Evolutionary conservation across 108 stramenopile species (phyloP).

Genomic region (Schizochytrium sp.): DNA sequence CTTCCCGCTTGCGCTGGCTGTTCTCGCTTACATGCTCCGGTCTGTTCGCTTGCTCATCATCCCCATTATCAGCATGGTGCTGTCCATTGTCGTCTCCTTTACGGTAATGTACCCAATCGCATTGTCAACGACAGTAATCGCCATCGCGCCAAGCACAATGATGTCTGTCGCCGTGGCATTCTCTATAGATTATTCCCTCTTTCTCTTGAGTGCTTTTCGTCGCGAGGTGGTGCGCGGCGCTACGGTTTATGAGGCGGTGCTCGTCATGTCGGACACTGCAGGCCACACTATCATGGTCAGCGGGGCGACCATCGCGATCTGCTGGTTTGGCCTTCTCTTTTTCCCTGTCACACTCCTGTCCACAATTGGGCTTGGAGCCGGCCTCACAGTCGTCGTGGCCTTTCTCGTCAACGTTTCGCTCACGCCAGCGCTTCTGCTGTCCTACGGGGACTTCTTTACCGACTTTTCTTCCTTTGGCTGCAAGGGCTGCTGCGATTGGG

Average conservation of each 20-base stretch:
- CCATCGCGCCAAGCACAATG: background rate
- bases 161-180: background rate
- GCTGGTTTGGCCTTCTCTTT: conserved; percentile 9
- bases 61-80: background rate
- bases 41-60: background rate
- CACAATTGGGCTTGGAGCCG: background rate
- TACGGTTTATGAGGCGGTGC: background rate
- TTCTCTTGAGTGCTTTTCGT: background rate
- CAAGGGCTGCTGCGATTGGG: background rate
- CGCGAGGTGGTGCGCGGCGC: background rate
- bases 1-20: background rate
- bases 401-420: background rate
- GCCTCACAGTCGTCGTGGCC: background rate
- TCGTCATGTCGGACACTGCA: background rate
- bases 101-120: background rate
- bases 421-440: background rate
- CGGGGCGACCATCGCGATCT: background rate
- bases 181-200: background rate
- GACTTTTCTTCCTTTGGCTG: background rate
- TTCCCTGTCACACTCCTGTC: background rate
- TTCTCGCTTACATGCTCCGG: background rate
- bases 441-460: background rate
- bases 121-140: background rate
- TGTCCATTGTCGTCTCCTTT: background rate
- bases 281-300: conserved; percentile 13